These are phyloP conservation scores for Hypoxylon sp. DNA, from an alignment of 2,329 filamentous ascomycete species.

Conservation along the genomic window DNA sequence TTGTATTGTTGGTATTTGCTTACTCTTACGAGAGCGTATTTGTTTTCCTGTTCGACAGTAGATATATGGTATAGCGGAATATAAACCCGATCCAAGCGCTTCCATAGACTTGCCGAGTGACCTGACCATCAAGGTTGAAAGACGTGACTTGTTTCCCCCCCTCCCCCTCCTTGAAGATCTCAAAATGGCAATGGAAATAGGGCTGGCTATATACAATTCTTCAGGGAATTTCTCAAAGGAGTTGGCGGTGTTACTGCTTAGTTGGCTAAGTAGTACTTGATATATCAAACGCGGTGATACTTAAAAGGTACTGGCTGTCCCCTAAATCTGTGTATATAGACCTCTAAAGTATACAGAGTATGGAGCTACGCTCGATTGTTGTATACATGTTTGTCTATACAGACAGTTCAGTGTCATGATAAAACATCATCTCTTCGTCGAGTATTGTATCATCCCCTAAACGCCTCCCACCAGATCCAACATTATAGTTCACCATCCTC, in stretches of 20 bases:
- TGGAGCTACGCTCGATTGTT: background rate
- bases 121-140: conserved; percentile 35
- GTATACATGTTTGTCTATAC: background rate
- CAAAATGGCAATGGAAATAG: background rate
- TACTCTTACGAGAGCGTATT: conserved; percentile 6
- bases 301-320: background rate
- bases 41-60: background rate
- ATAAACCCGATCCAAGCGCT: background rate
- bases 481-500: background rate
- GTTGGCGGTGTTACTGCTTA: background rate
- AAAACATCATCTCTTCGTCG: background rate
- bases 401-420: background rate
- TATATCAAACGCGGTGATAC: conserved; percentile 4
- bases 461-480: background rate
- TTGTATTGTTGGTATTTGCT: background rate
- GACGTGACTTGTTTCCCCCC: background rate
- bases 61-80: background rate
- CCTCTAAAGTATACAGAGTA: background rate
- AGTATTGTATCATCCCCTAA: background rate
- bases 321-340: background rate
- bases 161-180: background rate
- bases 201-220: background rate
- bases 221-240: conserved; percentile 2
- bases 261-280: background rate
- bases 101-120: conserved; percentile 1